Percentiles rank a stretch among this genome's conserved stretches.
Conservation (phyloP, 495 filamentous ascomycete species). For the Amorphotheca resinae region DNA sequence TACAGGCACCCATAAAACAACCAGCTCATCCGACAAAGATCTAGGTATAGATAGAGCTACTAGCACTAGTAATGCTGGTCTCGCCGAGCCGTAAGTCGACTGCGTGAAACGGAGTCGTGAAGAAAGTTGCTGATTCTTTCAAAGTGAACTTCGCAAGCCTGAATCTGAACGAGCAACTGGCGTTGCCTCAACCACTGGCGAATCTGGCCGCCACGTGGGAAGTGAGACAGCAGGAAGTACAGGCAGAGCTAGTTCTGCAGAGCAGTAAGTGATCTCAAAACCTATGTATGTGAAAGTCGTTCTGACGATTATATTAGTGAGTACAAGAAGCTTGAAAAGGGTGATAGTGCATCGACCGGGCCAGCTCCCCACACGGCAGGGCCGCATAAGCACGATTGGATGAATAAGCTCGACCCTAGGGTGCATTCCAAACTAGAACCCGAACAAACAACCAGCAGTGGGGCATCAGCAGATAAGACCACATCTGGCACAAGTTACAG, state of each 20-base stretch:
- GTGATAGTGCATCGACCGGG: constrained; percentile 8
- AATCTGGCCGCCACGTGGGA: constrained; percentile 2
- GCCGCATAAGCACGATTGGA: constrained; percentile 26
- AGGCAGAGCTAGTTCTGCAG: constrained; percentile 1
- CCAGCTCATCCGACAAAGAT: too few species aligned
- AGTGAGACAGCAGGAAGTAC: not conserved
- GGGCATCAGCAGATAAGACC: not conserved
- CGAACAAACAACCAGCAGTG: constrained; percentile 7
- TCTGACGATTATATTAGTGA: too few species aligned
- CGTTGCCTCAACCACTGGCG: not conserved
- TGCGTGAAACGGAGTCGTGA: not conserved
- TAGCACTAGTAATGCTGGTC: not conserved
- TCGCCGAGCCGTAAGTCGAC: not conserved
- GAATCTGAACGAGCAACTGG: not conserved
- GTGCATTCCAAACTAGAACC: constrained; percentile 16
- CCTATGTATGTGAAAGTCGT: too few species aligned
- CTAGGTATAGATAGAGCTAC: not conserved
- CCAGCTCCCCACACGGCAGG: constrained; percentile 21
- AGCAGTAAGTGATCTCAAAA: not conserved
- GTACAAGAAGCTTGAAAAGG: not conserved
- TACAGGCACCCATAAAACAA: too few species aligned
- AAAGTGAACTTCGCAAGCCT: not conserved
- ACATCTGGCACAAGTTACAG: not conserved
- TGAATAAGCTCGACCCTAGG: constrained; percentile 28
- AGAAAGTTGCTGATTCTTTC: not conserved